Evolutionary conservation across 2,329 filamentous ascomycete species (phyloP).

Genomic region (Dactylonectria macrodidyma): DNA sequence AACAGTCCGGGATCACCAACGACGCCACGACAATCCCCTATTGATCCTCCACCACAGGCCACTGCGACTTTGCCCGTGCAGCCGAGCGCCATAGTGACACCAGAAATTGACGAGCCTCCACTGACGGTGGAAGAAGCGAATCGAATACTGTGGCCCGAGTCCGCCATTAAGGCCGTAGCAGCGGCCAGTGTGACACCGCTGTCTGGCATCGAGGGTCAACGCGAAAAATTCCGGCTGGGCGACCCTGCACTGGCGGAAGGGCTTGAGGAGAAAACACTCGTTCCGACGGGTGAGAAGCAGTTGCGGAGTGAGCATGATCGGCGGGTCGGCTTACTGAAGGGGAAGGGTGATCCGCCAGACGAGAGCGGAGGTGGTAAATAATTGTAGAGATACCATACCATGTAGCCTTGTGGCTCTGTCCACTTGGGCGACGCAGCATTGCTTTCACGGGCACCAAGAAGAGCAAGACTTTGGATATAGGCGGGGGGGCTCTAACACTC

Average conservation of each 20-base stretch:
- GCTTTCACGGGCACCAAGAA: conserved; percentile 8
- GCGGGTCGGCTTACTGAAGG: conserved; percentile 45
- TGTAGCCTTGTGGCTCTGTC: conserved; percentile 2
- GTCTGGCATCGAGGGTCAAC: conserved; percentile 45
- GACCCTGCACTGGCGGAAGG: conserved; percentile 52
- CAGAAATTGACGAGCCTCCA: conserved; percentile 49
- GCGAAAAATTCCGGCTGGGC: conserved; percentile 58
- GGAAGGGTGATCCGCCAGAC: conserved; percentile 30
- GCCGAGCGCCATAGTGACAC: conserved; percentile 25
- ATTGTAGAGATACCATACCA: conserved; percentile 22
- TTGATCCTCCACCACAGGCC: conserved; percentile 26
- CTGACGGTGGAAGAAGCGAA: conserved; percentile 59
- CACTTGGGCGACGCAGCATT: neutral
- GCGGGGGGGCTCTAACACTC: conserved; percentile 21
- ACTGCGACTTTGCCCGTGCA: conserved; percentile 19
- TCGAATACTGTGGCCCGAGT: conserved; percentile 58
- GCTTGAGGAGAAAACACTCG: conserved; percentile 58
- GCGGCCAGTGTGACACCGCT: conserved; percentile 20
- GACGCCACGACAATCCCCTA: conserved; percentile 38
- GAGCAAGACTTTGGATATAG: conserved; percentile 9
- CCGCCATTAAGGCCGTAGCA: conserved; percentile 37
- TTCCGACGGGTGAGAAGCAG: conserved; percentile 53
- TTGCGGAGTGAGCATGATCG: conserved; percentile 52
- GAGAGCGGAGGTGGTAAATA: conserved; percentile 35
- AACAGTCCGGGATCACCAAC: conserved; percentile 35